Percentiles rank a stretch among this genome's conserved stretches.
Conservation (phyloP, 176 grass and related monocot species). For the Chloris gayana region DNA sequence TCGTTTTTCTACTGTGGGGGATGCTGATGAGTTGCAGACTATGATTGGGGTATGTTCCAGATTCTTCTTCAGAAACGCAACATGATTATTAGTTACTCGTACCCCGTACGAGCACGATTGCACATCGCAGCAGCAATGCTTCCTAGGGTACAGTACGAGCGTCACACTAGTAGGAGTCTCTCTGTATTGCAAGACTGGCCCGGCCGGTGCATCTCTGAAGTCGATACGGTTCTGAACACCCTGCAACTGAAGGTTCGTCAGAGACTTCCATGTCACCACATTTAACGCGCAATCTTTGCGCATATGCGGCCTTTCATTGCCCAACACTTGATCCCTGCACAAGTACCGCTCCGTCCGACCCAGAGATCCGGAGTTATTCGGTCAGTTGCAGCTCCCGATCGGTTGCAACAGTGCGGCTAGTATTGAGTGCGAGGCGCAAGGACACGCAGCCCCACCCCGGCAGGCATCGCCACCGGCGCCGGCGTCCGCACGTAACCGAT, state of each 20-base stretch:
- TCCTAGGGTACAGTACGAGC: no score
- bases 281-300: not conserved
- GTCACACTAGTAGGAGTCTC: not conserved
- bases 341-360: not conserved
- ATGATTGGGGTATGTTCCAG: not conserved
- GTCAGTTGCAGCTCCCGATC: not conserved
- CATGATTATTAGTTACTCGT: no score
- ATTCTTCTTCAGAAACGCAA: not conserved
- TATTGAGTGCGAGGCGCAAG: slow-evolving; percentile 1
- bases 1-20: not conserved
- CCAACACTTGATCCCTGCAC: not conserved
- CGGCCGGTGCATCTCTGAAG: not conserved
- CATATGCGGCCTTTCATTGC: not conserved
- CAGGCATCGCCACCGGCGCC: not conserved
- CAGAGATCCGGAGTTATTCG: not conserved
- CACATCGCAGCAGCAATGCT: not conserved
- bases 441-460: not conserved
- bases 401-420: slow-evolving; percentile 16
- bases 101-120: no score
- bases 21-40: no score
- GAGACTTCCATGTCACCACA: not conserved
- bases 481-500: slow-evolving; percentile 21
- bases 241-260: not conserved
- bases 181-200: not conserved
- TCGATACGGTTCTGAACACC: not conserved